Conservation (phyloP, 1,284 basidiomycete species). For the Schizophyllum commune region DNA sequence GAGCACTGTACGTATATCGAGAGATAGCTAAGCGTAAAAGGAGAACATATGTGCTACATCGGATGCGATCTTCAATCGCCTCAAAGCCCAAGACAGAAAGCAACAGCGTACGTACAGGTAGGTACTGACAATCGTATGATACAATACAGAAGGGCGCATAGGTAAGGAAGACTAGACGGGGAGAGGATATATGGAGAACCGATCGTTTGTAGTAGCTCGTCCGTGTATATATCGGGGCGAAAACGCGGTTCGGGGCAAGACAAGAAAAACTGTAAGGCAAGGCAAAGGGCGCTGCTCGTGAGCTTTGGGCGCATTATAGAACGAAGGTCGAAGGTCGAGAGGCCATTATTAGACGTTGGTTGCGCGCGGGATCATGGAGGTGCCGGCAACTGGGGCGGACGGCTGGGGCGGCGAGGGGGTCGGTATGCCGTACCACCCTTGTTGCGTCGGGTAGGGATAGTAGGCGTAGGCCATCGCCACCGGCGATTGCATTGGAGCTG, state of each 20-base stretch:
- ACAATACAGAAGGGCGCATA: neutral
- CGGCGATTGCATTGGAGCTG: neutral
- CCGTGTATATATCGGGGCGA: neutral
- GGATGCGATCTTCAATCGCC: neutral
- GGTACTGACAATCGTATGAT: neutral
- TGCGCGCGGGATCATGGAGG: neutral
- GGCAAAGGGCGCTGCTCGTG: no score
- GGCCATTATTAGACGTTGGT: neutral
- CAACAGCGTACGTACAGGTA: neutral
- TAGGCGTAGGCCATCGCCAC: neutral
- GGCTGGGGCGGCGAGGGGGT: neutral
- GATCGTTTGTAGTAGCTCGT: neutral
- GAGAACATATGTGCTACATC: neutral
- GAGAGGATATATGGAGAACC: neutral
- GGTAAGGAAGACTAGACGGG: neutral
- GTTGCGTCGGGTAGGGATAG: neutral
- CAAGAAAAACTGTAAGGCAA: no score
- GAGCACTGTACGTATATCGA: neutral
- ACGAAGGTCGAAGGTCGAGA: neutral
- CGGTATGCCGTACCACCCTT: neutral
- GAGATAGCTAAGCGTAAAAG: neutral
- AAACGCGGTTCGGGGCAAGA: neutral
- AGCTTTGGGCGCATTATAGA: no score
- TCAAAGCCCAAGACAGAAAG: neutral
- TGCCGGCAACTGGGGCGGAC: neutral